Base-by-base conservation (phyloP, 2,329 filamentous ascomycete species). In the Metarhizium rileyi region DNA sequence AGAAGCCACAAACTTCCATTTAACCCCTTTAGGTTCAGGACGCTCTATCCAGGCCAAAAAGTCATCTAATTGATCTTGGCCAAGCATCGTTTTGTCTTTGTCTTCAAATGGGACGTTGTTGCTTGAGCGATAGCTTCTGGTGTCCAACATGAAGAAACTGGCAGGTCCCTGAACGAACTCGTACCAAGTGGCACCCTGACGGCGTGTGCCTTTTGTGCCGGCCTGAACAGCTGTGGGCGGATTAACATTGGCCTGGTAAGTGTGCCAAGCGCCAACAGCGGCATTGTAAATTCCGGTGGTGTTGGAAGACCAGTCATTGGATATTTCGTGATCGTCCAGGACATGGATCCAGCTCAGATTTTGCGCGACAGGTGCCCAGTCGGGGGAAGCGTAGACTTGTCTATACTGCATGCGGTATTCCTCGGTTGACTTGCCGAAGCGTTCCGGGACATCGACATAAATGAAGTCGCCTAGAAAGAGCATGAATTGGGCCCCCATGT, bases 281-380 rank as follows among this genome's bases (percentile, higher is more conserved):
- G 85, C 80, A 3, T 76, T 67, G 28, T 49, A 51, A 14, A 48
- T 47, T 5, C 50, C 50, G 14, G 50, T 51, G 14, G 80, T 84
- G 63, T 91, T 93, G 18, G 78, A 75, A 52, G 85, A 52, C 50
- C 50, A 97, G 68, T 97, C 93, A 59, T 98, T 97, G 5, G 80
- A 79, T 53, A 98, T 96, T 63, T 98, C 93, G 61, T 98, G 93
- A 63, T 98, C 93, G 62, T 98, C 93, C 6, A 96, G 78, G 2
- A 95, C 90, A 61, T 98, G 93, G 42, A 97, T 88, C 93, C 93
- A 98, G 59, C 90, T 94, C n/a, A 97, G 72, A 49, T 89, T 83
- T 57, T 85, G 76, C 1, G 81, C 81, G 10, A 87, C 82, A 0
- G 81, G 71, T 1, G 79, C 74, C 93, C 93, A 98, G 56, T 95